These are phyloP conservation scores for Penicillium salamii DNA, from an alignment of 495 filamentous ascomycete species.

Conservation along the genomic window DNA sequence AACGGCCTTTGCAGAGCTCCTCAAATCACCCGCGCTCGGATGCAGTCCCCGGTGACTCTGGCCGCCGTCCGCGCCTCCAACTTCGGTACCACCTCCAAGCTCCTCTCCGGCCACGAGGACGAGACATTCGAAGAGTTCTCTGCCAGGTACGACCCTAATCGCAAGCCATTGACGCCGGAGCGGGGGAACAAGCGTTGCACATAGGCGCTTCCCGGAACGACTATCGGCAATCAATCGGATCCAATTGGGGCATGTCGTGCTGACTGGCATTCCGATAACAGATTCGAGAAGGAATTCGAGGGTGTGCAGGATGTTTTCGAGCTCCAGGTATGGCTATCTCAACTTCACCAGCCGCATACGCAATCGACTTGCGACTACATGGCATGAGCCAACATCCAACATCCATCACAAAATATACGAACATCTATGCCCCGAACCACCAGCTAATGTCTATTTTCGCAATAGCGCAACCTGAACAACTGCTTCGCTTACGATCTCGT, in stretches of 20 bases:
- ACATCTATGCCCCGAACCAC: constrained; percentile 6
- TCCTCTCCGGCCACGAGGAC: constrained; percentile 66
- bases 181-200: constrained; percentile 3
- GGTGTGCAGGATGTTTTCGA: constrained; percentile 98
- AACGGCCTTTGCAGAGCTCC: constrained; percentile 54
- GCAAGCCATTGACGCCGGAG: constrained; percentile 28
- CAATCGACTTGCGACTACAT: constrained; percentile 7
- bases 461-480: constrained; percentile 98
- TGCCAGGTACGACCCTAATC: constrained; percentile 70
- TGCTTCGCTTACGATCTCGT: constrained; percentile 99
- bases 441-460: background rate
- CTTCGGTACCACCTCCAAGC: constrained; percentile 68
- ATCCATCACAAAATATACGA: too few species aligned
- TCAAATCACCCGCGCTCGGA: constrained; percentile 58
- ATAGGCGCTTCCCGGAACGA: constrained; percentile 13
- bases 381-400: constrained; percentile 4
- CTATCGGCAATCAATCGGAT: constrained; percentile 2
- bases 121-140: constrained; percentile 99
- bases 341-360: background rate
- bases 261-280: constrained; percentile 41
- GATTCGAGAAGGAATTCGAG: constrained; percentile 99
- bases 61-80: constrained; percentile 50
- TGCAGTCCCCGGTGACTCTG: constrained; percentile 52
- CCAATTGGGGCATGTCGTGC: constrained; percentile 5
- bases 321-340: constrained; percentile 74